Base-by-base conservation (phyloP, 495 filamentous ascomycete species). In the Thermochaetoides thermophila region DNA sequence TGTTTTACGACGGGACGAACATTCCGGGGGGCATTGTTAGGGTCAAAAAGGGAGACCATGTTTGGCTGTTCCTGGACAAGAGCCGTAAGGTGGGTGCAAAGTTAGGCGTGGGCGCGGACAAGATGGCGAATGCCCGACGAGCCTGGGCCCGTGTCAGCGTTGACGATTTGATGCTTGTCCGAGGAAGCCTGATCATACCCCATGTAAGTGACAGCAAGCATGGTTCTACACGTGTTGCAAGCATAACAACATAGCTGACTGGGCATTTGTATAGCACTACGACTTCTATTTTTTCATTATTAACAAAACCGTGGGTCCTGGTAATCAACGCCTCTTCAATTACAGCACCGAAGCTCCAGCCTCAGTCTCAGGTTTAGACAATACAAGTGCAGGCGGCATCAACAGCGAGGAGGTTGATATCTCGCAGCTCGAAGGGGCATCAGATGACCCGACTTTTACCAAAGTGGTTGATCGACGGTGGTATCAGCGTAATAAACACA, bases 1-100 rank as follows among this genome's bases (percentile, higher is more conserved):
- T 95, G 15, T 96, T 97, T 49, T 96, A 93, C 56, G 91, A 97
- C 38, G 89, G 89, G n/a, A 91, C 84, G 3, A 87, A 89, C 53
- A 85, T 82, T n/a, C 76, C 85, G 1, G 76, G 81, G 17, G 79
- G 91, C 14, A 61, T 67, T 13, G 87, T 76, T 48, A 73, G 72
- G 41, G 73, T 95, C 32, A 95, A 84, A 59, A 97, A 97, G 49
- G 89, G 89, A 0, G 86, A 95, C 43, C 74, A 69, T 31, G 62
- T 89, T 11, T 95, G 87, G 86, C 47, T 93, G 9, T 93, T 95
- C 39, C 60, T 97, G 3, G 89, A 96, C 51, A 73, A 81, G 42
- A 85, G 83, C 41, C 63, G 85, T 35, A 94, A 93, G 48, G 78
- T 91, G 5, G 85, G 83, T 19, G 85, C 85, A 8, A 76, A 89